Percentiles rank a stretch among this genome's conserved stretches.
Evolutionary conservation across 2,329 filamentous ascomycete species (phyloP).

Genomic region (Metarhizium brunneum): DNA sequence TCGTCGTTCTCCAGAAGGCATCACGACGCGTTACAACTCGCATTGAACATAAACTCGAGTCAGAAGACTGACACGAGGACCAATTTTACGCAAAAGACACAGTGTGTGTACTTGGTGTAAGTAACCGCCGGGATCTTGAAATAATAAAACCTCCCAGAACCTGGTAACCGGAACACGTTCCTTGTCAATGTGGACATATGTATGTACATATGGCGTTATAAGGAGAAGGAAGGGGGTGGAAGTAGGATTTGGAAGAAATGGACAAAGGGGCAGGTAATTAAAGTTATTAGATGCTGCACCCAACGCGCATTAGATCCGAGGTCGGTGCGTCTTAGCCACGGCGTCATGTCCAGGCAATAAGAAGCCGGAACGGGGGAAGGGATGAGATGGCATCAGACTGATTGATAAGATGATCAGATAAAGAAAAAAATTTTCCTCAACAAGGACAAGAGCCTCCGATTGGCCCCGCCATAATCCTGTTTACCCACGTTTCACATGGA

Average conservation of each 20-base stretch:
- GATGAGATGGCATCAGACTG: not conserved
- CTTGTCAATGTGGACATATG: too few relatives aligned
- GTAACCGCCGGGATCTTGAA: not conserved
- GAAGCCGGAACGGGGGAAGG: not conserved
- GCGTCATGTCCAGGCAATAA: not conserved
- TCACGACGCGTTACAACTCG: not conserved
- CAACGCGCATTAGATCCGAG: too few relatives aligned
- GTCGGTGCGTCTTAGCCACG: not conserved
- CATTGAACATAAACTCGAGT: not conserved
- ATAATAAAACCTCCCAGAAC: too few relatives aligned
- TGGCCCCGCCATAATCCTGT: not conserved
- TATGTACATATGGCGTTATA: too few relatives aligned
- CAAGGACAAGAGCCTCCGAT: not conserved
- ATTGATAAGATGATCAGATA: slow-evolving; percentile 10
- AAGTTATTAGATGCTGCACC: too few relatives aligned
- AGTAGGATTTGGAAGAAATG: too few relatives aligned
- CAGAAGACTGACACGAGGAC: not conserved
- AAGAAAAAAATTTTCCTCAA: not conserved
- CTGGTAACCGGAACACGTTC: too few relatives aligned
- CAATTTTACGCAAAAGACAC: not conserved
- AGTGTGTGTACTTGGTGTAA: not conserved
- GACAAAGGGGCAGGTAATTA: too few relatives aligned
- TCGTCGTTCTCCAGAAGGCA: not conserved
- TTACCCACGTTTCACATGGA: not conserved
- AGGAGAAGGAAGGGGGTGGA: too few relatives aligned